Percentiles rank a stretch among this genome's conserved stretches.
Conservation (phyloP, 2,329 filamentous ascomycete genomes). For the Fusarium paranaense region DNA sequence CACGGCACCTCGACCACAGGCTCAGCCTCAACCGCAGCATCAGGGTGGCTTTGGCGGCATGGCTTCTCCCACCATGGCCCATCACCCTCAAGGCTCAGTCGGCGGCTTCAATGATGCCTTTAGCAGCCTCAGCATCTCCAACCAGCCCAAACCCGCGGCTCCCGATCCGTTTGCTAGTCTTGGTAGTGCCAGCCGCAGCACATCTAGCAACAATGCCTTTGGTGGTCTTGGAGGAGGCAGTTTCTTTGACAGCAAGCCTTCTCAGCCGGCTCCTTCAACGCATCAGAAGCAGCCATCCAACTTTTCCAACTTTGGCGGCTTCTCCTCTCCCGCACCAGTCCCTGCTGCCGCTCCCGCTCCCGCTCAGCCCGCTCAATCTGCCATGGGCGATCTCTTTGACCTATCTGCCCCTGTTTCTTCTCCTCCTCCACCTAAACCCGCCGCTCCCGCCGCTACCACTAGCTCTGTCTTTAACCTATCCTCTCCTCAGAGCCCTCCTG, state of each 20-base stretch:
- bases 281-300: slow-evolving; percentile 66
- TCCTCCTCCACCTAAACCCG: slow-evolving; percentile 54
- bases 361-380: slow-evolving; percentile 60
- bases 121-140: slow-evolving; percentile 59
- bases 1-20: slow-evolving; percentile 81
- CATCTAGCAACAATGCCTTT: slow-evolving; percentile 58
- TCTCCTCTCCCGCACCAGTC: slow-evolving; percentile 58
- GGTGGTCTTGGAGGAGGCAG: slow-evolving; percentile 75
- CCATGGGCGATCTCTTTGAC: slow-evolving; percentile 85
- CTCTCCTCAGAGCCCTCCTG: slow-evolving; percentile 58
- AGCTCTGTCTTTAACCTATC: slow-evolving; percentile 88
- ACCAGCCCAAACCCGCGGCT: slow-evolving; percentile 56
- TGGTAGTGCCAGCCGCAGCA: slow-evolving; percentile 47
- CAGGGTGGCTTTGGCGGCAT: slow-evolving; percentile 77
- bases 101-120: slow-evolving; percentile 84
- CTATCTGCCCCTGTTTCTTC: slow-evolving; percentile 68
- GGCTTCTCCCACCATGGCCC: slow-evolving; percentile 65
- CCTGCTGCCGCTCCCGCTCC: slow-evolving; percentile 46
- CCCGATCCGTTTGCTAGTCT: slow-evolving; percentile 73
- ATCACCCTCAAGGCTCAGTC: slow-evolving; percentile 61
- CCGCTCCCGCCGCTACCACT: slow-evolving; percentile 56
- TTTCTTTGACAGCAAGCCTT: slow-evolving; percentile 84
- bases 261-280: slow-evolving; percentile 63
- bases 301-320: slow-evolving; percentile 73
- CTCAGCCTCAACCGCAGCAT: slow-evolving; percentile 59